phyloP scores from a whole-genome alignment of 2,329 filamentous ascomycete species.

The Dothistroma septosporum region DNA sequence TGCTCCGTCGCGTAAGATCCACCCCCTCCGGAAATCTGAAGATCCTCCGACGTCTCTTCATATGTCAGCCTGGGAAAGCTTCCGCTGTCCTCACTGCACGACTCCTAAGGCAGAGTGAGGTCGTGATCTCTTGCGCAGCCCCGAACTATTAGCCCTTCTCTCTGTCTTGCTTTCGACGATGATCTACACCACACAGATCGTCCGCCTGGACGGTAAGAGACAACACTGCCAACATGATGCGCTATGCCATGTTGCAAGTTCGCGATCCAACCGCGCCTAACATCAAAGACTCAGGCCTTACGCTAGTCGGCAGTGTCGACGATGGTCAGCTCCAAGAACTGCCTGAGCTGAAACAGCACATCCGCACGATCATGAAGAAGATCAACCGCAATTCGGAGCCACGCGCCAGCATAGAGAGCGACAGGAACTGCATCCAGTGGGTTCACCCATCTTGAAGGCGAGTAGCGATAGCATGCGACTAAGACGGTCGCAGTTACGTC shows the following conservation, averaged over 20 bases:
- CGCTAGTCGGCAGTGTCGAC: constrained; percentile 91
- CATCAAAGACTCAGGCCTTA: constrained; percentile 62
- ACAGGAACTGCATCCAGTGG: constrained; percentile 80
- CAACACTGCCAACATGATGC: constrained; percentile 6
- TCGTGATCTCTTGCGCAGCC: background rate
- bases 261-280: constrained; percentile 14
- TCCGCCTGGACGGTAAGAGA: constrained; percentile 75
- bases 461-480: constrained; percentile 14
- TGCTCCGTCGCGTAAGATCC: background rate
- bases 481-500: constrained; percentile 61
- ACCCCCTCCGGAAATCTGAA: background rate
- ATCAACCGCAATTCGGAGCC: constrained; percentile 84
- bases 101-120: background rate
- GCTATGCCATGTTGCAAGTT: background rate
- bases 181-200: constrained; percentile 73
- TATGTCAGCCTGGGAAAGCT: background rate
- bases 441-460: constrained; percentile 28
- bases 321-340: constrained; percentile 77
- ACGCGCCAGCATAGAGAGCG: constrained; percentile 87
- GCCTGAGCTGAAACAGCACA: constrained; percentile 81
- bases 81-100: background rate
- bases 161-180: constrained; percentile 17
- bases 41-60: background rate
- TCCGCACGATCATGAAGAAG: constrained; percentile 83
- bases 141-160: background rate